Percentiles rank a stretch among this genome's conserved stretches.
phyloP scores from a whole-genome alignment of 2,329 filamentous ascomycete genomes.

The Sporothrix inflata region DNA sequence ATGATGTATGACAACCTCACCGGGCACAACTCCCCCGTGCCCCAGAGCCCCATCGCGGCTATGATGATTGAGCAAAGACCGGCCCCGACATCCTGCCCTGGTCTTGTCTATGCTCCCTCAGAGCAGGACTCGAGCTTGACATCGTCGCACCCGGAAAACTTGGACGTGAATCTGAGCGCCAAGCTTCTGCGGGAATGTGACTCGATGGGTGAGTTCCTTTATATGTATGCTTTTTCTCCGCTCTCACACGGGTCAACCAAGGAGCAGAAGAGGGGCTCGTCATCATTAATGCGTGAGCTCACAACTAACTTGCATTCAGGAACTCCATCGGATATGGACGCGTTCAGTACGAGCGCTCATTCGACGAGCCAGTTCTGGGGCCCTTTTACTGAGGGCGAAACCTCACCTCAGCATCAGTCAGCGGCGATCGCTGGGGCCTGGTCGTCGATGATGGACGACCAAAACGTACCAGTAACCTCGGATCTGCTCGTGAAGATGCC shows the following conservation, averaged over 20 bases:
- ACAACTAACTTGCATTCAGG: constrained; percentile 19
- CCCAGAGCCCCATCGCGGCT: constrained; percentile 58
- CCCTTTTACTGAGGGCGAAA: constrained; percentile 51
- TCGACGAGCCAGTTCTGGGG: constrained; percentile 55
- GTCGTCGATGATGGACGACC: constrained; percentile 52
- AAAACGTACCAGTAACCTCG: constrained; percentile 54
- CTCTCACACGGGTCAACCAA: constrained; percentile 9
- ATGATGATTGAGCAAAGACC: constrained; percentile 60
- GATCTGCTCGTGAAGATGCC: constrained; percentile 77
- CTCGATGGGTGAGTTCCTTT: constrained; percentile 55
- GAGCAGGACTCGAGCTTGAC: constrained; percentile 62
- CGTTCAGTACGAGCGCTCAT: constrained; percentile 55
- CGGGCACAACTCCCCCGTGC: constrained; percentile 55
- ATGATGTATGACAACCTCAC: constrained; percentile 60
- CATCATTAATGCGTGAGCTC: background rate
- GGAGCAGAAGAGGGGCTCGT: constrained; percentile 1
- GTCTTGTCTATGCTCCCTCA: constrained; percentile 62
- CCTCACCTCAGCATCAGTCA: constrained; percentile 45
- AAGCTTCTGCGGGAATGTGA: constrained; percentile 60
- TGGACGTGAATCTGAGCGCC: constrained; percentile 58
- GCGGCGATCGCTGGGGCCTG: constrained; percentile 43
- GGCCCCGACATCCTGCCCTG: constrained; percentile 63
- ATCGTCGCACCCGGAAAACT: constrained; percentile 61
- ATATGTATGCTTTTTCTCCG: constrained; percentile 36
- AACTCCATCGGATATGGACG: constrained; percentile 53